Evolutionary conservation across 345 rosid species (phyloP).

Genomic region (Raphanus sativus): DNA sequence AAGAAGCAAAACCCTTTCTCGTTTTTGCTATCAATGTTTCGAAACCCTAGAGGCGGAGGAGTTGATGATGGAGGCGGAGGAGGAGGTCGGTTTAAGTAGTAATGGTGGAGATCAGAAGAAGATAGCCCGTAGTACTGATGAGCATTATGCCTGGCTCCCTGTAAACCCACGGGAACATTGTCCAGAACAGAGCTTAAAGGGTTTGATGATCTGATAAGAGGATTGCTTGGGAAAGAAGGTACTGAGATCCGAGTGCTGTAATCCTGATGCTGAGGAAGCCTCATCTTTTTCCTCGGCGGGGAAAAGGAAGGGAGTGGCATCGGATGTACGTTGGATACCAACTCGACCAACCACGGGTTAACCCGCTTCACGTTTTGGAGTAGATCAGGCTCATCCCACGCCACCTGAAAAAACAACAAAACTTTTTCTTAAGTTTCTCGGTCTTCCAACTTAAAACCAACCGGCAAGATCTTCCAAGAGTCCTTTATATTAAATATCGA

Average conservation of each 20-base stretch:
- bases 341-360: slow-evolving; percentile 90
- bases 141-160: slow-evolving; percentile 99
- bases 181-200: slow-evolving; percentile 67
- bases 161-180: slow-evolving; percentile 93
- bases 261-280: slow-evolving; percentile 63
- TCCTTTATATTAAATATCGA: too few species aligned
- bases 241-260: slow-evolving; percentile 58
- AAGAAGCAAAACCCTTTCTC: slow-evolving; percentile 60
- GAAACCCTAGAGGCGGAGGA: slow-evolving; percentile 40
- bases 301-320: slow-evolving; percentile 73
- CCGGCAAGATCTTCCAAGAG: too few species aligned
- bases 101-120: slow-evolving; percentile 60
- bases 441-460: too few species aligned
- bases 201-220: slow-evolving; percentile 57
- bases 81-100: slow-evolving; percentile 57
- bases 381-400: slow-evolving; percentile 97
- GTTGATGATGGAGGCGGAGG: slow-evolving; percentile 43
- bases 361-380: slow-evolving; percentile 94
- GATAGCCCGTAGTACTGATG: slow-evolving; percentile 72
- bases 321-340: slow-evolving; percentile 79
- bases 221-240: slow-evolving; percentile 68
- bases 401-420: slow-evolving; percentile 81
- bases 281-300: slow-evolving; percentile 84
- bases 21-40: slow-evolving; percentile 38
- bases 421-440: too few species aligned